Evolutionary conservation across 108 stramenopile genomes (phyloP).

Genomic region (Fistulifera pelliculosa): DNA sequence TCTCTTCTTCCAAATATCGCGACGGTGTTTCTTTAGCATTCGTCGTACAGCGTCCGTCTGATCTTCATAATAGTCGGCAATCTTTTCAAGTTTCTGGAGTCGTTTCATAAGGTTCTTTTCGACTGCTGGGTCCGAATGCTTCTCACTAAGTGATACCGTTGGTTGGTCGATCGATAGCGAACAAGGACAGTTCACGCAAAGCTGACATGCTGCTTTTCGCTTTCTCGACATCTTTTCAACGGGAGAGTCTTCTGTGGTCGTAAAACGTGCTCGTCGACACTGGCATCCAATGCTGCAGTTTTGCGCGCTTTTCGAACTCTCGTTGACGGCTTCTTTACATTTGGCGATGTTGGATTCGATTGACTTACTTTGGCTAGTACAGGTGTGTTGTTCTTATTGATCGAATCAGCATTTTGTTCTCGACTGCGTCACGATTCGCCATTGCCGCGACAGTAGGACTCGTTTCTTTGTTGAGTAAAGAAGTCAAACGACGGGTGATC

Average conservation of each 20-base stretch:
- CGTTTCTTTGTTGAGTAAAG: no score
- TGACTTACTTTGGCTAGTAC: not conserved
- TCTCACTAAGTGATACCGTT: slow-evolving; percentile 1
- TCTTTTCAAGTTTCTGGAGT: slow-evolving; percentile 34
- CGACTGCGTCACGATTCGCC: no score
- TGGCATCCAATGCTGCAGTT: not conserved
- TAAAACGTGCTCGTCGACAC: no score
- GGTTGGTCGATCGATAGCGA: not conserved
- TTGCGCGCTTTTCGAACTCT: not conserved
- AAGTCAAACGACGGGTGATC: no score
- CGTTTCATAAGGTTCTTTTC: slow-evolving; percentile 36
- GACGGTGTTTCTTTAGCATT: slow-evolving; percentile 35
- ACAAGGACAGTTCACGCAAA: slow-evolving; percentile 1
- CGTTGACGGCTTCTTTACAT: not conserved
- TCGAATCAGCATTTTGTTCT: no score
- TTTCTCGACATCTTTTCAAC: not conserved
- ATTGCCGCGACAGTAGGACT: no score
- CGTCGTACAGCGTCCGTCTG: slow-evolving; percentile 22
- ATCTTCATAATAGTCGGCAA: slow-evolving; percentile 21
- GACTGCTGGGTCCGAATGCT: slow-evolving; percentile 25
- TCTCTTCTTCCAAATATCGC: slow-evolving; percentile 22
- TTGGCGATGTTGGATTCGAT: not conserved
- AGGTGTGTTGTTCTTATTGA: no score
- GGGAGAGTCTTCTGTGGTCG: not conserved
- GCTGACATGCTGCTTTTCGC: not conserved